A percentile compares a stretch with the other conserved stretches of the same genome.
Evolutionary conservation across 148 eudicot species (phyloP).

Genomic region (Chenopodium album): DNA sequence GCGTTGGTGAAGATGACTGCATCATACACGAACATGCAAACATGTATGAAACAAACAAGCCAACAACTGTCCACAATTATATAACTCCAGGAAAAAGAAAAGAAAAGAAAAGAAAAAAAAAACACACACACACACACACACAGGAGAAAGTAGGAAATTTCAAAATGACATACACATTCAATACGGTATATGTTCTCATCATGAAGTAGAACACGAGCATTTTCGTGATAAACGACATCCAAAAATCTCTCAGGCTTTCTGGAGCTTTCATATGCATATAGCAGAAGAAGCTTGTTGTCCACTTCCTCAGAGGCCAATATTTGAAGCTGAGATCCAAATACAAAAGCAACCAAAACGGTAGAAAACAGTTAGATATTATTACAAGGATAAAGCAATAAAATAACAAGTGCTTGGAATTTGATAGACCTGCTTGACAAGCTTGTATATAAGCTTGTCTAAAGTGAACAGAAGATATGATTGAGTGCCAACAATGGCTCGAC

Average conservation of each 20-base stretch:
- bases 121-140: too few species aligned
- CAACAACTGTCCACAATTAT: not conserved
- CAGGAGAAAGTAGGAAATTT: not conserved
- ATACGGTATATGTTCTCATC: slow-evolving; percentile 78
- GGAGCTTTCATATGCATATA: slow-evolving; percentile 78
- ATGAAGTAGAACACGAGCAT: slow-evolving; percentile 70
- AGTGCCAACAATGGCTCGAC: slow-evolving; percentile 84
- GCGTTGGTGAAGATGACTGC: slow-evolving; percentile 58
- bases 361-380: not conserved
- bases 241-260: slow-evolving; percentile 56
- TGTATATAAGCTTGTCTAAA: slow-evolving; percentile 83
- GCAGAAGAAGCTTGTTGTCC: slow-evolving; percentile 71
- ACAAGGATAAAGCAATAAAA: slow-evolving; percentile 17
- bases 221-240: slow-evolving; percentile 70
- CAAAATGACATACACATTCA: slow-evolving; percentile 61
- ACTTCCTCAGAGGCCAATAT: slow-evolving; percentile 66
- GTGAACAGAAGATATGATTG: slow-evolving; percentile 89
- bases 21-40: slow-evolving; percentile 18
- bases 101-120: too few species aligned
- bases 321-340: slow-evolving; percentile 59
- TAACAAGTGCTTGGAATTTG: not conserved
- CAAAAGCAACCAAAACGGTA: slow-evolving; percentile 3
- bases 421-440: slow-evolving; percentile 81
- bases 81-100: not conserved
- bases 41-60: slow-evolving; percentile 22